These are phyloP conservation scores for Jacaranda mimosifolia DNA, from an alignment of 257 asterid species.

Conservation along the genomic window DNA sequence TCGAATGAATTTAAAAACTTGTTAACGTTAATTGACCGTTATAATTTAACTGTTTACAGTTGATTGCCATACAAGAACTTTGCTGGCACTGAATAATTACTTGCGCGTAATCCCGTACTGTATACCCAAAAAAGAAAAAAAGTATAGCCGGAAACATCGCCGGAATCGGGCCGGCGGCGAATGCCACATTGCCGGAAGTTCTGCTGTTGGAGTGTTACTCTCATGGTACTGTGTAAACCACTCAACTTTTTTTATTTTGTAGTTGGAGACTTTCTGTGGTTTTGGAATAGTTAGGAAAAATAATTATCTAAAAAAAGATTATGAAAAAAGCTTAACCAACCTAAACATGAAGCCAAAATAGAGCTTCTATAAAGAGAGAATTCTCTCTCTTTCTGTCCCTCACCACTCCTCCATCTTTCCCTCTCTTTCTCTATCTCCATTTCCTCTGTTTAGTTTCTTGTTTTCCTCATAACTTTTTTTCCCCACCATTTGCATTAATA, in stretches of 20 bases:
- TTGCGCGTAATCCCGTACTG: not conserved
- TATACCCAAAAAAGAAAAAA: not conserved
- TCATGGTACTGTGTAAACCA: constrained; percentile 27
- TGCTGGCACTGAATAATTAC: not conserved
- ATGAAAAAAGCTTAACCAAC: constrained; percentile 28
- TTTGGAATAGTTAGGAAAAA: constrained; percentile 12
- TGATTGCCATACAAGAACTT: not conserved
- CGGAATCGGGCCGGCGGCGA: constrained; percentile 32
- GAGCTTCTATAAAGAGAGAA: constrained; percentile 61
- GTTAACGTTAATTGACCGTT: constrained; percentile 51
- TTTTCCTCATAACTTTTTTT: constrained; percentile 19
- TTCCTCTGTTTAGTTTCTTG: constrained; percentile 28
- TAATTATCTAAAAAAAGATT: not conserved
- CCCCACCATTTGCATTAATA: constrained; percentile 13
- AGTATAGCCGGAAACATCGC: constrained; percentile 27
- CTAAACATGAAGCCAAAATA: constrained; percentile 48
- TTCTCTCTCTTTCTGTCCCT: constrained; percentile 46
- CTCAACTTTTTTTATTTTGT: not conserved
- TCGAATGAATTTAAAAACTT: constrained; percentile 28
- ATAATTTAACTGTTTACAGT: constrained; percentile 8
- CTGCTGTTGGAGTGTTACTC: constrained; percentile 30
- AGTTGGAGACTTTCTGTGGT: constrained; percentile 26
- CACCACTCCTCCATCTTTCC: constrained; percentile 41
- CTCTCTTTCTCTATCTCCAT: constrained; percentile 35
- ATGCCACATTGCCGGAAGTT: constrained; percentile 22